Evolutionary conservation across 441 rosid genomes (phyloP).

Genomic region (Euphorbia corollata): DNA sequence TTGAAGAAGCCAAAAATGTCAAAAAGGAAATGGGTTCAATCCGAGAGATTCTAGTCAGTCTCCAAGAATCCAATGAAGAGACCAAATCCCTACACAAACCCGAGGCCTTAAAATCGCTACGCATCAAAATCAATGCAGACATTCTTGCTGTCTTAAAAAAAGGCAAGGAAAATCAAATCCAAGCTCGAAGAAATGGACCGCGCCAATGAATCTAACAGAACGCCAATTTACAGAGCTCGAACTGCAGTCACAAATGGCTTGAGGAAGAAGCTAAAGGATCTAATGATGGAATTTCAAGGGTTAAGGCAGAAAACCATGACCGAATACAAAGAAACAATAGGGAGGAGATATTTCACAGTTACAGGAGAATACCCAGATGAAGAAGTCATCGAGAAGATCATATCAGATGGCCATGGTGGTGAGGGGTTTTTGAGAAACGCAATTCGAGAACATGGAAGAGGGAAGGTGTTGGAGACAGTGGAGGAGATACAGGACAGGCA

Average conservation of each 20-base stretch:
- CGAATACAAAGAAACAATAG: constrained; percentile 82
- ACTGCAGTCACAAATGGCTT: constrained; percentile 74
- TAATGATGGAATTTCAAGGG: constrained; percentile 93
- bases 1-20: constrained; percentile 83
- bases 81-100: constrained; percentile 70
- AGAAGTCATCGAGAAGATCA: constrained; percentile 73
- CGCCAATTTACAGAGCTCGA: constrained; percentile 69
- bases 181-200: constrained; percentile 89
- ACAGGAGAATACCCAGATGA: constrained; percentile 83
- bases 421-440: constrained; percentile 62
- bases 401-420: constrained; percentile 55
- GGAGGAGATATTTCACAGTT: constrained; percentile 80
- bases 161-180: constrained; percentile 51
- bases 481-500: constrained; percentile 83
- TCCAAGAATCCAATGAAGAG: constrained; percentile 67
- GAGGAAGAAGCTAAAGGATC: constrained; percentile 69
- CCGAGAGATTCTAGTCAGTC: constrained; percentile 45
- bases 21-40: constrained; percentile 77
- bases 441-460: constrained; percentile 85
- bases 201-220: constrained; percentile 69
- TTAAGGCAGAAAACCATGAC: constrained; percentile 82
- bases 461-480: constrained; percentile 76
- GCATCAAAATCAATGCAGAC: constrained; percentile 61
- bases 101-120: constrained; percentile 55
- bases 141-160: constrained; percentile 57